Evolutionary conservation across 176 grass and related monocot genomes (phyloP), one percentile per base, ranked within the genome.

Genomic region (Zizania latifolia): DNA sequence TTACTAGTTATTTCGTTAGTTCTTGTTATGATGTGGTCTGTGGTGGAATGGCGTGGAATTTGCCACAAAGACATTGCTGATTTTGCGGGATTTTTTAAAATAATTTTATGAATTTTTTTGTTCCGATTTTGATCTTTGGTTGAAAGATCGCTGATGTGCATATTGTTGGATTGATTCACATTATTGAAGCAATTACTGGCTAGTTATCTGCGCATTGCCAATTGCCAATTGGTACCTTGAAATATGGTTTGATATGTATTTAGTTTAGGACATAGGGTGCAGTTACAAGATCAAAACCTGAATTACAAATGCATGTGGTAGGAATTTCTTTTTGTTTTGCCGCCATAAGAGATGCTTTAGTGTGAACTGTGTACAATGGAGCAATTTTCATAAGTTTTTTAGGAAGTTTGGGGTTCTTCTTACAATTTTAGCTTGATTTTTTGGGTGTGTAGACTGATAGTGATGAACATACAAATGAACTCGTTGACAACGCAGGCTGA

Each of bases 171-270:
- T n/a, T n/a, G n/a, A n/a, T n/a, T n/a, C 66, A 64, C 4, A 66
- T 82, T 6, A 24, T 65, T 9, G 4, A 14, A 5, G 43, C 27
- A 35, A 55, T 54, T 54, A 5, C 27, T 10, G 8, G 30, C 17
- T 51, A 35, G 27, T 40, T 63, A 11, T 45, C 7, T 41, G 8
- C 7, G 12, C 46, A 27, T 57, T 75, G 19, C 70, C 1, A n/a
- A n/a, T n/a, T n/a, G n/a, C n/a, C n/a, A 1, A 30, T 40, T 15
- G 0, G 2, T 24, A 58, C 58, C 7, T 28, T 29, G 0, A 10
- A 38, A 35, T 87, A 50, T 10, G 35, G 30, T 58, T 64, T 56
- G 71, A 62, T 86, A 44, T 76, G 65, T 77, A 56, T 57, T 74
- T 50, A 3, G 67, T n/a, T 6, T 58, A 46, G 3, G 4, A 15